phyloP scores from a whole-genome alignment of 768 basidiomycete species.

The Xerocomellus chrysenteron region DNA sequence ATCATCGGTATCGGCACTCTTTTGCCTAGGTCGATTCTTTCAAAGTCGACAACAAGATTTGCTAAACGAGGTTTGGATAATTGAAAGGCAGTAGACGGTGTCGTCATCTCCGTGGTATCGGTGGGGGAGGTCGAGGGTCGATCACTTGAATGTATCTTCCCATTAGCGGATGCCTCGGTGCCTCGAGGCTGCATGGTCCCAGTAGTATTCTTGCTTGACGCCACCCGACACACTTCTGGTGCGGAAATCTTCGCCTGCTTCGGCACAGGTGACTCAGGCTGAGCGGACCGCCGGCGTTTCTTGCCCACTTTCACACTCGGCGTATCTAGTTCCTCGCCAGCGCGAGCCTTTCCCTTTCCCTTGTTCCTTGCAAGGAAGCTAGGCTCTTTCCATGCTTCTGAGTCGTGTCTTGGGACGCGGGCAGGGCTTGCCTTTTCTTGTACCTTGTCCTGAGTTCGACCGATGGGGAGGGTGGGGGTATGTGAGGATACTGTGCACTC shows the following conservation, averaged over 20 bases:
- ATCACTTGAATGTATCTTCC: not conserved
- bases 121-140: not conserved
- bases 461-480: not conserved
- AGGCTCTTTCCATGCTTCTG: slow-evolving; percentile 31
- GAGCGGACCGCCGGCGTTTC: slow-evolving; percentile 17
- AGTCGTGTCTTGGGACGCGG: slow-evolving; percentile 20
- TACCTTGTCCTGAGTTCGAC: not conserved
- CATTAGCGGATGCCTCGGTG: not conserved
- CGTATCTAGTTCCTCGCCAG: slow-evolving; percentile 2
- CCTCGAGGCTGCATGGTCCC: not conserved
- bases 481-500: not conserved
- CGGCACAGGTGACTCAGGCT: slow-evolving; percentile 3
- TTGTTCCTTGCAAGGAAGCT: slow-evolving; percentile 30
- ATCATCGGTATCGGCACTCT: slow-evolving; percentile 8
- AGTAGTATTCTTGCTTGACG: not conserved
- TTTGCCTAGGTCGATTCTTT: slow-evolving; percentile 7
- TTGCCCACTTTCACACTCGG: not conserved
- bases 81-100: not conserved
- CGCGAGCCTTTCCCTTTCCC: slow-evolving; percentile 18
- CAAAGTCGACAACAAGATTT: slow-evolving; percentile 20
- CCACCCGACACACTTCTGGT: not conserved
- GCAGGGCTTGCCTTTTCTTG: not conserved
- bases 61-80: slow-evolving; percentile 19
- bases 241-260: slow-evolving; percentile 15
- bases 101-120: not conserved